Evolutionary conservation across 2,329 filamentous ascomycete genomes (phyloP), one percentile per base, ranked within the genome.

Genomic region (Aspergillus sp.): DNA sequence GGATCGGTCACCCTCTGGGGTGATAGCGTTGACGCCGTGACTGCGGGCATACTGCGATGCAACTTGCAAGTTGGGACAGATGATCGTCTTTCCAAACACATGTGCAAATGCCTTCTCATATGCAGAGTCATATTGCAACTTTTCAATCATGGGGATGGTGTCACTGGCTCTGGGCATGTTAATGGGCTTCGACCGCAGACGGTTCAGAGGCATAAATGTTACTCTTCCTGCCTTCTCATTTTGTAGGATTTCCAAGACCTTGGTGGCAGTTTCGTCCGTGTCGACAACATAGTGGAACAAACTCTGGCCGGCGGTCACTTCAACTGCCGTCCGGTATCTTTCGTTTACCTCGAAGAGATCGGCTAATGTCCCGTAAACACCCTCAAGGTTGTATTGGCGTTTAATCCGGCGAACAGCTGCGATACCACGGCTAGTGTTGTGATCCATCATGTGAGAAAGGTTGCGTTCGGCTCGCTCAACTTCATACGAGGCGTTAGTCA

Each of bases 221-320:
- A 98, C 80, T 62, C 93, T 82, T 10, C 93, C 93, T 13, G 86
- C 85, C 51, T 83, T 86, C 56, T 88, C 83, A 54, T 83, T 84
- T 63, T 90, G 86, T 23, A 98, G 75, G 12, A 83, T 80, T 56
- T 91, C 86, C 39, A 93, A 82, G 30, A 96, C 80, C 56, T 82
- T 81, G 1, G 88, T 89, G 1, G 90, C 90, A 0, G 90, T 96
- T 37, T 86, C 82, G 51, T 94, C 89, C 44, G 86, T 91, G 65
- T 98, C 91, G 39, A 97, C 91, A 9, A 98, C 84, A 56, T 95
- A 95, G 68, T 98, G 89, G 71, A 98, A 98, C 7, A 98, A 77
- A 64, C 89, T 95, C 53, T 84, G 85, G 15, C 93, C 93, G 2
- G 91, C 93, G 45, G 90, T 93, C 58, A 95, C 89, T 69, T 98